These are phyloP conservation scores for Mycosphaerella sp. DNA, from an alignment of 2,329 filamentous ascomycete genomes.

Conservation along the genomic window DNA sequence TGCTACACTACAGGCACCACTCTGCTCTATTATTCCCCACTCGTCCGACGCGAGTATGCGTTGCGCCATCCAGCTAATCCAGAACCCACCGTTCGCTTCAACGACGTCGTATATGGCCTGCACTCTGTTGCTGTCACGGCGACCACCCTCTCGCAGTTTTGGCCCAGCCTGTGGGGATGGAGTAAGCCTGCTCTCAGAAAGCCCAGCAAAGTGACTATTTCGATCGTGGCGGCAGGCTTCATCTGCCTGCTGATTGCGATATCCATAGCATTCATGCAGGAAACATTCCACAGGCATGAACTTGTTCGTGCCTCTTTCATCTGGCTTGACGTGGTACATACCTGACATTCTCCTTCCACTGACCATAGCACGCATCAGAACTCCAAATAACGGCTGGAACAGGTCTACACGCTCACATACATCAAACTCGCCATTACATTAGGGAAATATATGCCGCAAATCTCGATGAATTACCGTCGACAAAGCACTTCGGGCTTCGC, in stretches of 20 bases:
- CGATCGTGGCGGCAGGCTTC: neutral
- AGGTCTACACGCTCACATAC: conserved; percentile 64
- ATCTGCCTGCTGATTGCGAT: neutral
- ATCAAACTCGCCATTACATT: conserved; percentile 84
- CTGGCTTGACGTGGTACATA: neutral
- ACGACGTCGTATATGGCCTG: conserved; percentile 80
- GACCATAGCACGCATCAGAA: too few species aligned
- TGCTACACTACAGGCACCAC: conserved; percentile 66
- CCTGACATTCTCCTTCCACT: too few species aligned
- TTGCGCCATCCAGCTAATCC: conserved; percentile 64
- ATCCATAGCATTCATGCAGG: neutral
- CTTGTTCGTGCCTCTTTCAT: neutral
- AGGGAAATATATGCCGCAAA: conserved; percentile 88
- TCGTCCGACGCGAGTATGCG: conserved; percentile 76
- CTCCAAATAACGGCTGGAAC: too few species aligned
- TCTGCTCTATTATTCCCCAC: conserved; percentile 69
- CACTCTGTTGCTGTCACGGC: conserved; percentile 71
- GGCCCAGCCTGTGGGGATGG: conserved; percentile 67
- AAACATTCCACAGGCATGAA: too few species aligned
- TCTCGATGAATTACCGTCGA: conserved; percentile 73
- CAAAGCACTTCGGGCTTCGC: conserved; percentile 77
- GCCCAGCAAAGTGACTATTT: conserved; percentile 21
- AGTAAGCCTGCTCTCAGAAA: conserved; percentile 27
- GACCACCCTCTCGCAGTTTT: conserved; percentile 72
- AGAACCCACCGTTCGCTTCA: conserved; percentile 76